A percentile compares a stretch with the other conserved stretches of the same genome.
phyloP scores from a whole-genome alignment of 192 early-diverging fungal species.

The Backusella australiensis region DNA sequence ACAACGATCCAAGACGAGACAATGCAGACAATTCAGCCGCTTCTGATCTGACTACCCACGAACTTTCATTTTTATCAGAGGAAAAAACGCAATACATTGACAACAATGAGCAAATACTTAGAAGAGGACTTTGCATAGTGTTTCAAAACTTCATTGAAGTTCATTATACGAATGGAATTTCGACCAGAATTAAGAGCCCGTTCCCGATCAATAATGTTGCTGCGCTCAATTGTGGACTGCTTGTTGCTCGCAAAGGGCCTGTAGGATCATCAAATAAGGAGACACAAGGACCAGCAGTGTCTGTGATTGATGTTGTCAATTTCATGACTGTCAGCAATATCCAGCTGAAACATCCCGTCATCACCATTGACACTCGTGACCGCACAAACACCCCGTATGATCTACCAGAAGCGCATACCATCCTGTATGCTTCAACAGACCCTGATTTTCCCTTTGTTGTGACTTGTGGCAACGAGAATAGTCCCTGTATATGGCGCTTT shows the following conservation, averaged over 20 bases:
- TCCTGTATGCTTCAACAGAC: not conserved
- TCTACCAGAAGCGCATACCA: not conserved
- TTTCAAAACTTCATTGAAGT: not conserved
- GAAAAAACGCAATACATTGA: not conserved
- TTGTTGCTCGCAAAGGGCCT: not conserved
- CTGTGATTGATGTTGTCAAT: not conserved
- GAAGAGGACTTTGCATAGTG: conserved; percentile 3
- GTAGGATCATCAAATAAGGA: not conserved
- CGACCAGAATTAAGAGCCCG: not conserved
- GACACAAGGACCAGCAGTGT: not conserved
- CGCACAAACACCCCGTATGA: not conserved
- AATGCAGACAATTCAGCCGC: not conserved
- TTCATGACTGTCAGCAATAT: not conserved
- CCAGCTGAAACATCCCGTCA: not conserved
- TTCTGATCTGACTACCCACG: not conserved
- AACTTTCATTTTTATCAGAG: not conserved
- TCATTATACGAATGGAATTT: not conserved
- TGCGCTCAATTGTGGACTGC: not conserved
- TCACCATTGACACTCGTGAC: not conserved
- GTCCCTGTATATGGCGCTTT: conserved; percentile 14
- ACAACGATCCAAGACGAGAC: not conserved
- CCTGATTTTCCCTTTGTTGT: not conserved
- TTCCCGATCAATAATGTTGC: not conserved
- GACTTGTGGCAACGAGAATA: conserved; percentile 7
- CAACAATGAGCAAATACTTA: not conserved